Percentiles rank a stretch among this genome's conserved stretches.
phyloP scores from a whole-genome alignment of 2,329 filamentous ascomycete genomes.

The Diplodia corticola region DNA sequence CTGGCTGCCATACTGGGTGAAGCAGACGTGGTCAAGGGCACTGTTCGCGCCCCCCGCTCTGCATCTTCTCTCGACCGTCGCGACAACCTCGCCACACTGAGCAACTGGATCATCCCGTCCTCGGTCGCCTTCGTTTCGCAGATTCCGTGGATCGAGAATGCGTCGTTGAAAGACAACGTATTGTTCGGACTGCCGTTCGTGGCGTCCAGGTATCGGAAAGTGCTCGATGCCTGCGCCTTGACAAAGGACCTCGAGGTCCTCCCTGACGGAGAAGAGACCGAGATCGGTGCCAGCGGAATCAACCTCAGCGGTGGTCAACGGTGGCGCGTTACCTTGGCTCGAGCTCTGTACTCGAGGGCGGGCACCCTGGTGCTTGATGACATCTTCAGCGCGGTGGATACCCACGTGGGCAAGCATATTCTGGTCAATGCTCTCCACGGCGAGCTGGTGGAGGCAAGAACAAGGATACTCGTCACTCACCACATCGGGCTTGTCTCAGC shows the following conservation, averaged over 20 bases:
- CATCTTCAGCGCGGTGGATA: constrained; percentile 76
- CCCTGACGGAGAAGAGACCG: constrained; percentile 75
- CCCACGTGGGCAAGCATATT: constrained; percentile 27
- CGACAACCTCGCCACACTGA: too few species aligned
- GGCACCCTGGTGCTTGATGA: constrained; percentile 78
- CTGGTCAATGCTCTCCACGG: constrained; percentile 20
- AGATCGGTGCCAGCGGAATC: constrained; percentile 86
- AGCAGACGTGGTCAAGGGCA: constrained; percentile 66
- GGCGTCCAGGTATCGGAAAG: constrained; percentile 70
- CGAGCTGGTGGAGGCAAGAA: neutral
- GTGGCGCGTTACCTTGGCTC: constrained; percentile 77
- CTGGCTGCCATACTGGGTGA: constrained; percentile 74
- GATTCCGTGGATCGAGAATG: constrained; percentile 76
- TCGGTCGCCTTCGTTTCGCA: neutral
- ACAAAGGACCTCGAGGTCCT: constrained; percentile 80
- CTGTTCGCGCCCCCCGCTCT: constrained; percentile 43
- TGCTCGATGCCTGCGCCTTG: constrained; percentile 75
- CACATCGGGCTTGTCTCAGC: neutral
- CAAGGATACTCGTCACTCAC: constrained; percentile 9
- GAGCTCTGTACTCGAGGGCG: constrained; percentile 76
- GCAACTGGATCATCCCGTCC: constrained; percentile 43
- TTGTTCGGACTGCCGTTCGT: constrained; percentile 73
- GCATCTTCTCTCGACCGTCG: too few species aligned
- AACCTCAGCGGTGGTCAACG: constrained; percentile 76
- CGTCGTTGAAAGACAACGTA: constrained; percentile 78